These are phyloP conservation scores for Parsonsia alboflavescens DNA, from an alignment of 257 asterid species.

Conservation along the genomic window DNA sequence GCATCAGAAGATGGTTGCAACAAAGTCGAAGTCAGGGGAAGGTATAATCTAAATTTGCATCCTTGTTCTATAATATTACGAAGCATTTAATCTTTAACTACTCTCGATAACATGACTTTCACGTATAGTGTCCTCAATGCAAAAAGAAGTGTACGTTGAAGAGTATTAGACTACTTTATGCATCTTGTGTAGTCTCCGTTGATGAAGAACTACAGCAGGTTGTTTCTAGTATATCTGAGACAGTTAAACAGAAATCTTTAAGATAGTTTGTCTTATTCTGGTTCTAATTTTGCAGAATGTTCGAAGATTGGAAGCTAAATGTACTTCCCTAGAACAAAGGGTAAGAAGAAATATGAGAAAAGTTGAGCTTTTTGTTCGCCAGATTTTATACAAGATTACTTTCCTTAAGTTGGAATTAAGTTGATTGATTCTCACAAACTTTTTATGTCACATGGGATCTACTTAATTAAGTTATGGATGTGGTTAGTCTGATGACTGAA, in stretches of 20 bases:
- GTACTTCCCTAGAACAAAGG: constrained; percentile 60
- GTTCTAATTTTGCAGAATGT: constrained; percentile 47
- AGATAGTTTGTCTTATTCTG: constrained; percentile 7
- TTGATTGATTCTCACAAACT: background rate
- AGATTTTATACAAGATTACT: background rate
- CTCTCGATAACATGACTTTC: constrained; percentile 5
- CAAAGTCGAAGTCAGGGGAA: constrained; percentile 52
- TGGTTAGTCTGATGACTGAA: background rate
- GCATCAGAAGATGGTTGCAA: constrained; percentile 81
- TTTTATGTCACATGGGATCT: background rate
- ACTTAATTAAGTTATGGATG: background rate
- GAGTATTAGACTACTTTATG: constrained; percentile 73
- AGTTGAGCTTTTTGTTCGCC: background rate
- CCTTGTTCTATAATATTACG: background rate
- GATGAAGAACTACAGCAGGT: constrained; percentile 82
- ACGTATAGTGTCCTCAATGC: constrained; percentile 87
- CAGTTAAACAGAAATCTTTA: background rate
- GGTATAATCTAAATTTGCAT: constrained; percentile 32
- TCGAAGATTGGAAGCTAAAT: constrained; percentile 55
- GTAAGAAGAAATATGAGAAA: constrained; percentile 32
- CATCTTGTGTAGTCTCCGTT: constrained; percentile 53
- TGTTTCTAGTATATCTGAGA: background rate
- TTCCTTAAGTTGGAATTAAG: background rate
- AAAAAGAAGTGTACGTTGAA: constrained; percentile 53
- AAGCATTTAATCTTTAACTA: background rate